Conservation (phyloP, 148 eudicot species). For the Rheum nobile region DNA sequence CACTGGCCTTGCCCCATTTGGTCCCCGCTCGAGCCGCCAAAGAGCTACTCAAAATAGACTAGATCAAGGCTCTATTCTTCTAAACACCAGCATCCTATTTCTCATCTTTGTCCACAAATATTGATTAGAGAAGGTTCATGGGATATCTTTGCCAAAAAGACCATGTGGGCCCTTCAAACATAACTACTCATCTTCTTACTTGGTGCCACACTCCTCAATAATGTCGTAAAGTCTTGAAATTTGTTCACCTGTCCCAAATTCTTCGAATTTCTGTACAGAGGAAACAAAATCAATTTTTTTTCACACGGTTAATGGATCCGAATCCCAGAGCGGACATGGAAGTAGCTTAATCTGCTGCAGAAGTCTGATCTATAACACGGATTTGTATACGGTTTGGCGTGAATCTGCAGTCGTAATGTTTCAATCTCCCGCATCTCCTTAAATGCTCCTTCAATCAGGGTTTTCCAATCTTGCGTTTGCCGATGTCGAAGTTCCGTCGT, state of each 20-base stretch:
- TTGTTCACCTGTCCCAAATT: constrained; percentile 21
- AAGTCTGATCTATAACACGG: constrained; percentile 2
- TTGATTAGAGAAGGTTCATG: too few relatives aligned
- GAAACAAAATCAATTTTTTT: neutral
- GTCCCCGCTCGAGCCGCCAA: too few relatives aligned
- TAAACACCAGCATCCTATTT: too few relatives aligned
- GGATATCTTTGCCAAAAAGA: too few relatives aligned
- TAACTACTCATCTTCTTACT: constrained; percentile 59
- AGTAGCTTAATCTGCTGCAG: constrained; percentile 5
- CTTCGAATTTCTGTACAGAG: constrained; percentile 5
- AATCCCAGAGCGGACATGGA: neutral
- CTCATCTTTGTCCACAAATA: too few relatives aligned
- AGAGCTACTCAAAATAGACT: too few relatives aligned
- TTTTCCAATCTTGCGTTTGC: too few relatives aligned
- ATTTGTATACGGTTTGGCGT: constrained; percentile 8
- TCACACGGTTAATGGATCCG: neutral
- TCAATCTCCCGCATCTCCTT: constrained; percentile 4
- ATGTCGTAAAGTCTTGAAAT: constrained; percentile 44
- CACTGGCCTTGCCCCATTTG: too few relatives aligned
- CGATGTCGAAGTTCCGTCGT: too few relatives aligned
- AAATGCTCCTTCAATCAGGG: too few relatives aligned
- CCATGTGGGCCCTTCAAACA: too few relatives aligned
- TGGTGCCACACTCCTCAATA: constrained; percentile 48
- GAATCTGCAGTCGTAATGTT: neutral
- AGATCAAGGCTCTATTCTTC: too few relatives aligned